These are phyloP conservation scores for Salix brachista DNA, from an alignment of 345 rosid genomes.

Conservation along the genomic window DNA sequence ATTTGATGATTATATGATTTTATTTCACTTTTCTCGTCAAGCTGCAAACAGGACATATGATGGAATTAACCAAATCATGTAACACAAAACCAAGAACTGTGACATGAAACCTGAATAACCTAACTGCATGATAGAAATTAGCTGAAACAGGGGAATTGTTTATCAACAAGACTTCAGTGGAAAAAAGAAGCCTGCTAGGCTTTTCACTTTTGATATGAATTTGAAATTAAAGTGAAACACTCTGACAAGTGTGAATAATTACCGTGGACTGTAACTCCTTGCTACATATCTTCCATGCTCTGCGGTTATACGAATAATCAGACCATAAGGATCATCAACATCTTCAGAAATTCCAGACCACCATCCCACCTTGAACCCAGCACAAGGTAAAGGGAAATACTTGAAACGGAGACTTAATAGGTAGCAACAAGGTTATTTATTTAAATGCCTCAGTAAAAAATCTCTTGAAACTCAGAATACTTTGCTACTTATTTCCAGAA, in stretches of 20 bases:
- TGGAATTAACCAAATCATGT: no score
- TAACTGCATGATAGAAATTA: no score
- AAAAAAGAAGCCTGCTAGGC: background rate
- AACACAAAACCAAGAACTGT: no score
- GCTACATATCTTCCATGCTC: slow-evolving; percentile 67
- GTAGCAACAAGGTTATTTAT: no score
- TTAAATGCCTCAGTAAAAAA: background rate
- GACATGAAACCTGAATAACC: no score
- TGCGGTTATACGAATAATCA: slow-evolving; percentile 78
- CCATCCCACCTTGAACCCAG: slow-evolving; percentile 78
- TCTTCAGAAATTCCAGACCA: slow-evolving; percentile 88
- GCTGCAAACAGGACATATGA: no score
- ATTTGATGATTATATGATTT: no score
- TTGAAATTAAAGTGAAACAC: background rate
- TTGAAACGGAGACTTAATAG: no score
- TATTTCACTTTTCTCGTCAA: no score
- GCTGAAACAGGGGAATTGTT: no score
- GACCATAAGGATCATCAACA: slow-evolving; percentile 73
- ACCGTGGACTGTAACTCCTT: slow-evolving; percentile 57
- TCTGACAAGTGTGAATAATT: slow-evolving; percentile 13
- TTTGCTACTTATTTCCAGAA: background rate
- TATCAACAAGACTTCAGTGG: no score
- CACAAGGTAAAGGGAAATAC: background rate
- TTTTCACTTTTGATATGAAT: background rate
- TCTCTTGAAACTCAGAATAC: background rate